Percentiles rank a stretch among this genome's conserved stretches.
Evolutionary conservation across 768 basidiomycete species (phyloP).

Genomic region (Leccinum subgranulosum): DNA sequence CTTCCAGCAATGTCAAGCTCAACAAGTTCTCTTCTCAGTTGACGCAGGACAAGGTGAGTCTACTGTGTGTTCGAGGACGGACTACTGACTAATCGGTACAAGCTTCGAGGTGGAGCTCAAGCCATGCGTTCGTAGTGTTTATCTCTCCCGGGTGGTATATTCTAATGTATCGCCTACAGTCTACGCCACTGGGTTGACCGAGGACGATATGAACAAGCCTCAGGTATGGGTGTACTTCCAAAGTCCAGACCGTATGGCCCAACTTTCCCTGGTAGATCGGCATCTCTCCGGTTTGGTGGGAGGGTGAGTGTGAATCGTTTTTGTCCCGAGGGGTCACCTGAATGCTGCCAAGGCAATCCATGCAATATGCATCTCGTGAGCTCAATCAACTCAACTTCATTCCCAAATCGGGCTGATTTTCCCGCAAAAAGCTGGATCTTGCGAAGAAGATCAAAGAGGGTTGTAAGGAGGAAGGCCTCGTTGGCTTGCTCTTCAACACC

Average conservation of each 20-base stretch:
- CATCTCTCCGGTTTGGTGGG: slow-evolving; percentile 90
- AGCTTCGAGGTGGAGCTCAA: slow-evolving; percentile 73
- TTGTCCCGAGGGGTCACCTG: not conserved
- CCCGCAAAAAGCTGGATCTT: slow-evolving; percentile 61
- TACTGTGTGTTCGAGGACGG: not conserved
- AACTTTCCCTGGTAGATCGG: slow-evolving; percentile 55
- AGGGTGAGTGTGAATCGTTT: slow-evolving; percentile 46
- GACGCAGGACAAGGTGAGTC: slow-evolving; percentile 72
- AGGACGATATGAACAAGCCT: slow-evolving; percentile 81
- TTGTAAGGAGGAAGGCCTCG: slow-evolving; percentile 74
- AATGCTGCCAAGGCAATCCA: slow-evolving; percentile 60
- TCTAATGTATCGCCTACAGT: slow-evolving; percentile 34
- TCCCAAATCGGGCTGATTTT: not conserved
- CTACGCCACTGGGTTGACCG: slow-evolving; percentile 73
- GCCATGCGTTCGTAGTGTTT: slow-evolving; percentile 68
- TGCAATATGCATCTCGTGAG: slow-evolving; percentile 80
- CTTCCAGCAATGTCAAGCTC: slow-evolving; percentile 43
- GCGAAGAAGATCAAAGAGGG: slow-evolving; percentile 79
- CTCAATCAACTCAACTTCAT: slow-evolving; percentile 1
- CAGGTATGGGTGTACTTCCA: slow-evolving; percentile 46
- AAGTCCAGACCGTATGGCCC: slow-evolving; percentile 3
- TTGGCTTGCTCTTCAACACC: slow-evolving; percentile 83
- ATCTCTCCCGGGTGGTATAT: not conserved
- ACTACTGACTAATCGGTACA: not conserved
- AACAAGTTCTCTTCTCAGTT: slow-evolving; percentile 74